Base-by-base conservation (phyloP, 2,329 filamentous ascomycete genomes). In the Dryadomyces quercivorus region DNA sequence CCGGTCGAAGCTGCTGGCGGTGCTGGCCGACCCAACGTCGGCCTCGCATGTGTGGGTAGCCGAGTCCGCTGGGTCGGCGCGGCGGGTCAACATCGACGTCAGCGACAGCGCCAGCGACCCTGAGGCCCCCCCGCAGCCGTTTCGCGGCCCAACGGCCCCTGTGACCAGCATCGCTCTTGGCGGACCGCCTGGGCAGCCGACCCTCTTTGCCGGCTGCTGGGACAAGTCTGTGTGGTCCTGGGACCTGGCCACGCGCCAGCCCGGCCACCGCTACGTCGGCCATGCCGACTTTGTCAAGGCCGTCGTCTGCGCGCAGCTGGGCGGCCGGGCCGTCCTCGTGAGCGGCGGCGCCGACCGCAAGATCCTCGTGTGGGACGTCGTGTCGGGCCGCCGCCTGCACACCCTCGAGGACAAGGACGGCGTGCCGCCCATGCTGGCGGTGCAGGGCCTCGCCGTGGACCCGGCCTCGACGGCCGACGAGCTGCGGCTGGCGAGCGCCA, bases 261-360 rank as follows among this genome's bases (percentile, higher is more conserved):
- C 72, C 1, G 73, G 72, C n/a, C 76, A 72, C 58, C 82, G 75
- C 59, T 90, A 84, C 61, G 77, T 78, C 56, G 90, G 89, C 5
- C 92, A 97, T 67, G 75, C 79, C 1, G 93, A 98, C 70, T 98
- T 98, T 65, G 86, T 98, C 62, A 96, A 96, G 70, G 76, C 86
- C 4, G 72, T 97, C 3, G 70, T 86, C 15, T 82, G 78, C 61
- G 74, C 79, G 13, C 77, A 70, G 22, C 63, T 94, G 5, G 72
- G 74, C 16, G 82, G 77, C 31, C 80, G 77, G 57, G 75, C 87
- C 56, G 64, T 78, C 44, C 75, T 93, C 42, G 76, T 92, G 61
- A 88, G 85, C 57, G 87, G 87, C 49, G 84, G 86, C 43, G 84
- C 86, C 8, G 88, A 92, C 68, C 83, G 84, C 63, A 85, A 87